phyloP scores from a whole-genome alignment of 768 basidiomycete species.

The Galerina marginata region DNA sequence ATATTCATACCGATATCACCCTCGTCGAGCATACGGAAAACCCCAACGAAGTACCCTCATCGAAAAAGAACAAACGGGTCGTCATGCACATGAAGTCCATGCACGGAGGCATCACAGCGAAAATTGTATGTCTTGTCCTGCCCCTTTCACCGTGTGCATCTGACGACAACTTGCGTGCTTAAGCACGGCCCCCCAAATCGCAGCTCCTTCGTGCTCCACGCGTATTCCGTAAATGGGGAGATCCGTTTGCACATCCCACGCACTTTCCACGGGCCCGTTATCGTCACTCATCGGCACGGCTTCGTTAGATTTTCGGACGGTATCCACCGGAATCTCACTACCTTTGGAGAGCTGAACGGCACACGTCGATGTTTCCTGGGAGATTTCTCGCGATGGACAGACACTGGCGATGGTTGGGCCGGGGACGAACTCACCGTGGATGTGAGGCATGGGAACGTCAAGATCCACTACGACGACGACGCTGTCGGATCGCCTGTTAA shows the following conservation, averaged over 20 bases:
- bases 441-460: conserved; percentile 41
- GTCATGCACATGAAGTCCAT: conserved; percentile 32
- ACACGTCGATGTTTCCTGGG: conserved; percentile 48
- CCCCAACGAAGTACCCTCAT: conserved; percentile 6
- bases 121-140: conserved; percentile 28
- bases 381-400: conserved; percentile 37
- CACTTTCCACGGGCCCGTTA: conserved; percentile 44
- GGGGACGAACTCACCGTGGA: conserved; percentile 46
- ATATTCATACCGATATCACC: conserved; percentile 29
- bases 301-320: conserved; percentile 38
- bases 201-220: conserved; percentile 32
- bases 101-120: conserved; percentile 34
- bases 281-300: conserved; percentile 38
- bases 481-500: conserved; percentile 26
- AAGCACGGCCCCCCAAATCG: conserved; percentile 26
- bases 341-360: conserved; percentile 36
- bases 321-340: conserved; percentile 33
- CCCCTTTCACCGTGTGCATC: background rate
- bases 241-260: conserved; percentile 43
- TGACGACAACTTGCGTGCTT: background rate
- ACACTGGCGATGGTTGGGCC: conserved; percentile 35
- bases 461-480: conserved; percentile 44
- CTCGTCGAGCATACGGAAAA: conserved; percentile 19
- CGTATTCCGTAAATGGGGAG: conserved; percentile 34
- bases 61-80: conserved; percentile 24